phyloP scores from a whole-genome alignment of 768 basidiomycete species.

The Mycena indigotica region DNA sequence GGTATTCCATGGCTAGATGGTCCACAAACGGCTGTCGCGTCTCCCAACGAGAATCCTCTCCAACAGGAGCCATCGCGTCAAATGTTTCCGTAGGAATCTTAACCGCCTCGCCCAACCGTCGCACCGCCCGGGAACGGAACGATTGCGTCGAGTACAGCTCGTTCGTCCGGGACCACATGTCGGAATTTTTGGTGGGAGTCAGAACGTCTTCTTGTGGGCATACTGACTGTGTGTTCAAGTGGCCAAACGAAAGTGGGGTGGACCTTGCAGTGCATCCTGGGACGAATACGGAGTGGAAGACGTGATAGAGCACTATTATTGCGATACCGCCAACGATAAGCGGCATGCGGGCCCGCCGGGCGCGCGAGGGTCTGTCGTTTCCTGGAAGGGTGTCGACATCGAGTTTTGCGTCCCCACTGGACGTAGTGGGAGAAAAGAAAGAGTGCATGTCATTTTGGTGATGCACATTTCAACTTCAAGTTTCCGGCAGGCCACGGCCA shows the following conservation, averaged over 20 bases:
- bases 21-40: slow-evolving; percentile 39
- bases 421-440: neutral
- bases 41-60: slow-evolving; percentile 48
- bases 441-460: neutral
- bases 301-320: slow-evolving; percentile 2
- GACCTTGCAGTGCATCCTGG: neutral
- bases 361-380: neutral
- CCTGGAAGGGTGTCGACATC: slow-evolving; percentile 7
- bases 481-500: neutral
- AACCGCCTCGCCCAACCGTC: slow-evolving; percentile 38
- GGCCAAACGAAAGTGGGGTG: too few relatives aligned
- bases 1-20: slow-evolving; percentile 49
- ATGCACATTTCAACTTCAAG: neutral
- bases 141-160: slow-evolving; percentile 21
- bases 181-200: slow-evolving; percentile 8
- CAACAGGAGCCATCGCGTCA: slow-evolving; percentile 49
- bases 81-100: slow-evolving; percentile 47
- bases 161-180: slow-evolving; percentile 14
- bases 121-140: slow-evolving; percentile 32
- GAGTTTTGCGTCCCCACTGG: neutral
- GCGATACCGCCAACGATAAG: neutral
- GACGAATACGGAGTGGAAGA: neutral
- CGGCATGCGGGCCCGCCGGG: slow-evolving; percentile 4
- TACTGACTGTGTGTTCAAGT: too few relatives aligned
- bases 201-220: slow-evolving; percentile 10